A percentile compares a stretch with the other conserved stretches of the same genome.
phyloP scores from a whole-genome alignment of 2,329 filamentous ascomycete genomes.

The Claviceps spartinae region DNA sequence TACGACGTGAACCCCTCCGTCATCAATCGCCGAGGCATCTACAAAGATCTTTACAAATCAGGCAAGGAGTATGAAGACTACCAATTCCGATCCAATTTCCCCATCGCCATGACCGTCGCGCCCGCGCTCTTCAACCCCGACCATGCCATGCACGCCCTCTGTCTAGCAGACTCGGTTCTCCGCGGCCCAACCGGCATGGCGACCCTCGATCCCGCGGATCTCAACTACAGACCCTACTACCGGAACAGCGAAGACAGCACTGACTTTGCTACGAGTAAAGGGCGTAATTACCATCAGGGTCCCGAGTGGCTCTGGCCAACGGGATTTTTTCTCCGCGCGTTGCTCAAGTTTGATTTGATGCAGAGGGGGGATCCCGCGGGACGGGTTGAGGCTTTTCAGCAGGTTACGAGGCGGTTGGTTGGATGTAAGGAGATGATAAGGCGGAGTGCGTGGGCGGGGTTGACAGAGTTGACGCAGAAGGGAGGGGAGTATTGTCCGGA shows the following conservation, averaged over 20 bases:
- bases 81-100: constrained; percentile 85
- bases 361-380: constrained; percentile 47
- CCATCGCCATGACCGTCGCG: constrained; percentile 89
- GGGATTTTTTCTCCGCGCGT: constrained; percentile 83
- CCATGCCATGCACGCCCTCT: constrained; percentile 68
- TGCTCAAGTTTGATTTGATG: constrained; percentile 79
- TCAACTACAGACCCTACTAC: constrained; percentile 92
- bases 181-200: constrained; percentile 89
- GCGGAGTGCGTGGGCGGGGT: constrained; percentile 72
- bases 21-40: constrained; percentile 86
- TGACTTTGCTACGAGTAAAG: constrained; percentile 86
- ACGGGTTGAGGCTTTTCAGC: constrained; percentile 80
- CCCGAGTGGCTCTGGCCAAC: constrained; percentile 98
- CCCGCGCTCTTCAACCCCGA: constrained; percentile 70
- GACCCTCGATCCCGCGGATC: constrained; percentile 79
- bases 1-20: constrained; percentile 71
- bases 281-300: constrained; percentile 94
- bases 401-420: constrained; percentile 69
- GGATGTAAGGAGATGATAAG: constrained; percentile 78
- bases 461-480: constrained; percentile 89
- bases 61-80: constrained; percentile 97
- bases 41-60: constrained; percentile 91
- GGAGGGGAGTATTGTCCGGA: constrained; percentile 71
- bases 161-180: constrained; percentile 64
- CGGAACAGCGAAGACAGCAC: constrained; percentile 86